A percentile compares a stretch with the other conserved stretches of the same genome.
Evolutionary conservation across 2,329 filamentous ascomycete genomes (phyloP).

Genomic region (Colletotrichum sp.): DNA sequence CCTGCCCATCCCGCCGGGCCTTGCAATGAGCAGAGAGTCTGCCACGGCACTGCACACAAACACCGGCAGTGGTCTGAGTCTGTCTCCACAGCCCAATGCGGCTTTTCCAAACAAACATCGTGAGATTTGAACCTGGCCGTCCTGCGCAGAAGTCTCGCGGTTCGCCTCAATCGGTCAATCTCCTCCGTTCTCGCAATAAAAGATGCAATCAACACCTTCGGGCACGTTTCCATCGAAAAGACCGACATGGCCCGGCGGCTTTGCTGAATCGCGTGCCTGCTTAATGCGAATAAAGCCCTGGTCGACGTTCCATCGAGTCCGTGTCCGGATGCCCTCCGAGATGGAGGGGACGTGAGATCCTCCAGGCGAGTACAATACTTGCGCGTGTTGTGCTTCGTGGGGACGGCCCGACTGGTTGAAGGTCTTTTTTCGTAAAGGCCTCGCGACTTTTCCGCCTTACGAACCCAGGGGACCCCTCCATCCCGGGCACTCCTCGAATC

Average conservation of each 20-base stretch:
- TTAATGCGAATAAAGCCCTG: neutral
- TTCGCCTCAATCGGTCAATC: neutral
- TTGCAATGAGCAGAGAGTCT: neutral
- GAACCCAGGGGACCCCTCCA: neutral
- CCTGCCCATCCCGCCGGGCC: neutral
- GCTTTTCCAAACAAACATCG: neutral
- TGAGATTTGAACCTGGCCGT: neutral
- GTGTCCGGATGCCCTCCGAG: constrained; percentile 2
- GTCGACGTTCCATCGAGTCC: constrained; percentile 8
- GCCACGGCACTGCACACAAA: neutral
- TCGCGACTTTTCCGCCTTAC: neutral
- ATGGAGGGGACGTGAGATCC: neutral
- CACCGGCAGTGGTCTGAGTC: neutral
- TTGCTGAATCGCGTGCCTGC: neutral
- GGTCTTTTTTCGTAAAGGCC: neutral
- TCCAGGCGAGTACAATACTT: neutral
- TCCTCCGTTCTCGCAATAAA: neutral
- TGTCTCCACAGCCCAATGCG: neutral
- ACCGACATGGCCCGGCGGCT: neutral
- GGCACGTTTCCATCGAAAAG: constrained; percentile 1
- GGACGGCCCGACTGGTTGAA: neutral
- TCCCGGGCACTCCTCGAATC: neutral
- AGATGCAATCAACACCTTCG: neutral
- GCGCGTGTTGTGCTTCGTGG: neutral
- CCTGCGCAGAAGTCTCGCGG: neutral